Conservation (phyloP, 2,329 filamentous ascomycete species). For the Monilinia laxa region DNA sequence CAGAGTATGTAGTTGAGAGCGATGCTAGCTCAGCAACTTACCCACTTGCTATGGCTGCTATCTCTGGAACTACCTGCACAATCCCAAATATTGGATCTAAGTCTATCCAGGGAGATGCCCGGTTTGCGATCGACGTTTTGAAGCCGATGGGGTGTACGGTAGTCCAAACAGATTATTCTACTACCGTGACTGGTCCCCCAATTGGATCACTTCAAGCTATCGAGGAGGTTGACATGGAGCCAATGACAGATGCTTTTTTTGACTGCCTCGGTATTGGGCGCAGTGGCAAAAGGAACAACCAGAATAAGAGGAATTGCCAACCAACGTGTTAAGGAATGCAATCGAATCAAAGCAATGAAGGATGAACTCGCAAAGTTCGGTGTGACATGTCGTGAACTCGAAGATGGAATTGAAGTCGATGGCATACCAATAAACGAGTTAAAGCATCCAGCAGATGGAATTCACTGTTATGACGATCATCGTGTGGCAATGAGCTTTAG, state of each 20-base stretch:
- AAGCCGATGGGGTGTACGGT: conserved; percentile 92
- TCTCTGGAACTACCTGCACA: conserved; percentile 93
- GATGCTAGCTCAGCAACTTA: conserved; percentile 98
- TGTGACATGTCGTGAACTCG: conserved; percentile 79
- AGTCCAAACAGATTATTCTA: conserved; percentile 78
- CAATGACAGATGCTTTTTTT: conserved; percentile 99
- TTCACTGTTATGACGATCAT: conserved; percentile 96
- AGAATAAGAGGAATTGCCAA: conserved; percentile 94
- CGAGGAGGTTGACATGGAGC: conserved; percentile 91
- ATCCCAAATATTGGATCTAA: conserved; percentile 92
- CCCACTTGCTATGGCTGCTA: conserved; percentile 87
- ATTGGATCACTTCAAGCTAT: conserved; percentile 72
- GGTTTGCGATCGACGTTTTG: conserved; percentile 88
- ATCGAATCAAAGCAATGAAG: conserved; percentile 93
- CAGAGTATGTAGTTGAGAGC: conserved; percentile 88
- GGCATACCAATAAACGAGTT: conserved; percentile 53
- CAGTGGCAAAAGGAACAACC: conserved; percentile 80
- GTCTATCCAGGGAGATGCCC: conserved; percentile 91
- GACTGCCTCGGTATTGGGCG: conserved; percentile 88
- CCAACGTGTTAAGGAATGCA: conserved; percentile 97
- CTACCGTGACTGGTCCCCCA: conserved; percentile 87
- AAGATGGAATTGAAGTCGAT: conserved; percentile 83
- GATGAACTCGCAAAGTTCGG: conserved; percentile 93
- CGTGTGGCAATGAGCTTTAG: conserved; percentile 98
- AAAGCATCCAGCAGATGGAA: conserved; percentile 58